phyloP scores from a whole-genome alignment of 805 yeast species.

The Martiniozyma abietophila region DNA sequence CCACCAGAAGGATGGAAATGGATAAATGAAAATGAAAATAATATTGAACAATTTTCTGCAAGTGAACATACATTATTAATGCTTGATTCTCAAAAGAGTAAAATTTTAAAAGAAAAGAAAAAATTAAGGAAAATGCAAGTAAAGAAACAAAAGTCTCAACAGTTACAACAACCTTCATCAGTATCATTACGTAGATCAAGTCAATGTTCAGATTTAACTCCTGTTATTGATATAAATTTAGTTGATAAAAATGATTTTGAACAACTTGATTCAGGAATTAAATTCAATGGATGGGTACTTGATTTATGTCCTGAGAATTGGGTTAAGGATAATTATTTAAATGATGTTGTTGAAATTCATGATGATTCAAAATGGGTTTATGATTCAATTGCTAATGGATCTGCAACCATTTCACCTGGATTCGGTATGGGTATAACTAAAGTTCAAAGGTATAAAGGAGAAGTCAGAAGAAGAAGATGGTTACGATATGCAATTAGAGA shows the following conservation, averaged over 20 bases:
- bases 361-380: slow-evolving; percentile 82
- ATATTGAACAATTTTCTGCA: neutral
- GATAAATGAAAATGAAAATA: slow-evolving; percentile 4
- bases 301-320: slow-evolving; percentile 58
- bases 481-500: slow-evolving; percentile 33
- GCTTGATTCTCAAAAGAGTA: slow-evolving; percentile 7
- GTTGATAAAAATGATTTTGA: slow-evolving; percentile 10
- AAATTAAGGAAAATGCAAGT: slow-evolving; percentile 1
- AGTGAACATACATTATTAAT: neutral
- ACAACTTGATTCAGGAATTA: slow-evolving; percentile 11
- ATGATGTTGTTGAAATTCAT: slow-evolving; percentile 51
- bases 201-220: no score
- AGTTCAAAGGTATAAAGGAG: slow-evolving; percentile 27
- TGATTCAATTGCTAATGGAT: slow-evolving; percentile 32
- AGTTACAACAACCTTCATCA: neutral
- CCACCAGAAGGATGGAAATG: slow-evolving; percentile 60
- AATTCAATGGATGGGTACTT: slow-evolving; percentile 45
- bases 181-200: no score
- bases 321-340: slow-evolving; percentile 44
- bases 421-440: slow-evolving; percentile 13
- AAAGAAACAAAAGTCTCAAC: slow-evolving; percentile 3
- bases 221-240: no score
- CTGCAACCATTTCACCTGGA: slow-evolving; percentile 19
- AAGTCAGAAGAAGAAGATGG: slow-evolving; percentile 63
- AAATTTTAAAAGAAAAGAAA: slow-evolving; percentile 5